Evolutionary conservation across 305 asterid species (phyloP), one percentile per base, ranked within the genome.

Genomic region (Fraxinus albicans): DNA sequence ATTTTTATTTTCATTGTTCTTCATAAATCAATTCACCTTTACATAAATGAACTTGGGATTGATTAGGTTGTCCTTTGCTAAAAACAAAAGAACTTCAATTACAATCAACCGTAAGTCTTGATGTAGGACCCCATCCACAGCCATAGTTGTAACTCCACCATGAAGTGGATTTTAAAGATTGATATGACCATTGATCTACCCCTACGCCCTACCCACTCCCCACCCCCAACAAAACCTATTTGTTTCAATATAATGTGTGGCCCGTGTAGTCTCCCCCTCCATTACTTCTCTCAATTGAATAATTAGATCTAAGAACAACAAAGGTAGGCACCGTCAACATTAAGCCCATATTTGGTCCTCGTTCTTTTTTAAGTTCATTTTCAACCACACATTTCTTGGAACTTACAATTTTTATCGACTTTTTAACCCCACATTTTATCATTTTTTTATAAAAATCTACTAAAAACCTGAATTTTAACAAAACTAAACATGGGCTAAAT

Each of bases 61-160:
- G 80, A 72, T 73, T 72, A 77, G 77, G 84, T 78, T 63, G 84
- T 73, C 81, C 80, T 77, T 5, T 80, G 82, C 83, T 65, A 89
- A 87, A 78, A 78, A 90, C 91, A 84, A 91, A 88, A 84, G 70
- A 65, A 31, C 63, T 84, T 80, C 79, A 81, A 76, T 83, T 17
- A 70, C 86, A 77, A 84, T 80, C 88, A 80, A 78, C 77, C 84
- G 34, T 8, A 83, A 79, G 89, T 83, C 85, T 84, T 70, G 73
- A 75, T 80, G 91, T 86, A 50, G 90, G 89, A 9, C 88, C 90
- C 72, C 38, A 38, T 1, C 25, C 78, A 72, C 87, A 70, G 73
- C 76, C 84, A 80, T 55, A 79, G 75, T 60, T 69, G 79, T 69
- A 76, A 84, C 78, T 85, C 86, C 86, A 90, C 86, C 90, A 84